Base-by-base conservation (phyloP, 2,329 filamentous ascomycete species). In the Penicillium sp. region DNA sequence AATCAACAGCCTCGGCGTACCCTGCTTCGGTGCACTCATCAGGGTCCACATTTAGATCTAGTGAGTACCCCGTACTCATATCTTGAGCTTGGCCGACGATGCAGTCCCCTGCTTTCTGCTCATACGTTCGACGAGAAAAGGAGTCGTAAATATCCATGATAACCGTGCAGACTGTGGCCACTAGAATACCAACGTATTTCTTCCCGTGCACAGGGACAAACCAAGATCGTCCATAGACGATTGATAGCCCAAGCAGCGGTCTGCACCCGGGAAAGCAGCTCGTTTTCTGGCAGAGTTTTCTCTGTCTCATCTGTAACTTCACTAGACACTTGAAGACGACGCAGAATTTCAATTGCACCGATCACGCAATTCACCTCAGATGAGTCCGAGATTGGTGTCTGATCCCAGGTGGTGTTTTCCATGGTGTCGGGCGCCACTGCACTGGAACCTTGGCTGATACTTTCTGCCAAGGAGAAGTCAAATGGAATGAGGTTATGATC, bases 121-220 rank as follows among this genome's bases (percentile, higher is more conserved):
- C 19, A 37, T 50, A 10, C n/a, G 15, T 19, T 7, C 17, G 26
- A 7, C 37, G n/a, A 44, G 56, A 60, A n/a, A 56, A 13, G 15
- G 44, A 55, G 15, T 60, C 58, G 15, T 60, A 59, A 9, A 63
- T 40, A 38, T 63, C 60, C 13, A 63, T 47, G 49, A 66, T 59
- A 1, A 40, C 26, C 49, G 63, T 54, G 30, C 65, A 66, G 0
- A 60, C 54, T n/a, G 63, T 53, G 17, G 60, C 59, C 5, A 61
- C 53, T 1, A 60, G 19, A 13, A 65, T 61, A 2, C 44, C 60
- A 3, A 59, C 60, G 13, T 65, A 61, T 13, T 37, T 40, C 15
- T 47, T 50, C 44, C 44, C 54, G 54, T 3, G 62, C 63, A 12
- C 64, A 66, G 15, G 62, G 53, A 17, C 64, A 66, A 0, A 56